A percentile compares a stretch with the other conserved stretches of the same genome.
Conservation (phyloP, 345 rosid species). For the sweet orange (Citrus sinensis) region DNA sequence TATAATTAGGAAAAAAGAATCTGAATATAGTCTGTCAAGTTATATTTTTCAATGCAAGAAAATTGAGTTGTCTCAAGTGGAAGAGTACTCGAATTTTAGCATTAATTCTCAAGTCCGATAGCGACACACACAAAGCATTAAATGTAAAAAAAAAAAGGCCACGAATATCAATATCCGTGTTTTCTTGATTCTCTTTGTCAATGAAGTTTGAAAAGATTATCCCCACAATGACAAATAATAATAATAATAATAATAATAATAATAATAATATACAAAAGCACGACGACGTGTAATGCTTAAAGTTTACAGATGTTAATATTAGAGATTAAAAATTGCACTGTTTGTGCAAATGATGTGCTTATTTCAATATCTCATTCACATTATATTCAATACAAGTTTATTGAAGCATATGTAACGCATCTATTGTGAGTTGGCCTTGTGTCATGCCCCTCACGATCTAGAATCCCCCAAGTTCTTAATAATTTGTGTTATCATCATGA, state of each 20-base stretch:
- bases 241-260: no score
- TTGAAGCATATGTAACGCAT: no score
- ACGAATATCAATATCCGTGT: neutral
- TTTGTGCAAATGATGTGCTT: no score
- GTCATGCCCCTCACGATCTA: neutral
- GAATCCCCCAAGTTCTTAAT: neutral
- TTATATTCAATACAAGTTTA: no score
- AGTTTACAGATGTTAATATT: no score
- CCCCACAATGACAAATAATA: no score
- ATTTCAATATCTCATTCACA: no score
- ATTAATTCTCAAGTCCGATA: neutral
- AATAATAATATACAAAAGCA: no score
- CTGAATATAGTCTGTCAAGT: neutral
- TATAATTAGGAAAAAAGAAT: no score
- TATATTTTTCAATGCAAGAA: neutral
- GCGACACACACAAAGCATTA: neutral
- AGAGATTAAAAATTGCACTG: no score
- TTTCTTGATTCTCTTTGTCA: neutral
- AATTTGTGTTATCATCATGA: neutral
- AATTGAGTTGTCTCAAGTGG: neutral
- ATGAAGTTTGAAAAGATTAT: no score
- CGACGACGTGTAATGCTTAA: no score
- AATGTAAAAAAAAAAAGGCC: neutral
- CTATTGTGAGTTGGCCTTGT: neutral
- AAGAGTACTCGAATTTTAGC: neutral